Conservation (phyloP, 2,329 filamentous ascomycete genomes). For the Aspergillus fijiensis region DNA sequence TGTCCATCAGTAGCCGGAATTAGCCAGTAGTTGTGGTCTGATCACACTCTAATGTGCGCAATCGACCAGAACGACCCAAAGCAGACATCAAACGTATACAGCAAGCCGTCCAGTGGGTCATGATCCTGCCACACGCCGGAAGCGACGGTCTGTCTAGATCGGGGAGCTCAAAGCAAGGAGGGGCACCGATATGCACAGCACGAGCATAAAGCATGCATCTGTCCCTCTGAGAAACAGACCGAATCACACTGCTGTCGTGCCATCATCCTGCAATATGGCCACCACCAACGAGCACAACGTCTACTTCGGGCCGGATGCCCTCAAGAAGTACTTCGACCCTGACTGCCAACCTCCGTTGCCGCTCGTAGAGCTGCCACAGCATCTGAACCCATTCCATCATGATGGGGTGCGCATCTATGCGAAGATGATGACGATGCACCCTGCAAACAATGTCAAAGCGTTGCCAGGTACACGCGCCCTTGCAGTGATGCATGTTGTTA, state of each 20-base stretch:
- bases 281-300: conserved; percentile 51
- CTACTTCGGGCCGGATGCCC: conserved; percentile 57
- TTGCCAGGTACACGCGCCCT: conserved; percentile 47
- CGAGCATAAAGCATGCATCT: too few species aligned
- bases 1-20: background rate
- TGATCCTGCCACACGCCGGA: background rate
- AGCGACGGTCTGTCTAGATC: background rate
- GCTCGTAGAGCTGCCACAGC: conserved; percentile 59
- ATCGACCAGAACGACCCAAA: background rate
- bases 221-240: background rate
- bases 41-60: background rate
- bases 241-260: background rate
- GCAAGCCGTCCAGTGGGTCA: background rate
- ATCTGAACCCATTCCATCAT: conserved; percentile 56
- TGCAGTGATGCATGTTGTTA: background rate
- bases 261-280: conserved; percentile 20
- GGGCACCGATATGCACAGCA: background rate
- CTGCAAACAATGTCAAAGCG: conserved; percentile 64
- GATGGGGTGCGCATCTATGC: conserved; percentile 64
- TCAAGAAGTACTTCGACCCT: conserved; percentile 61
- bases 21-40: background rate
- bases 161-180: background rate
- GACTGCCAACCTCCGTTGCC: conserved; percentile 59
- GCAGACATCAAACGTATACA: background rate
- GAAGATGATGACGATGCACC: conserved; percentile 66